phyloP scores from a whole-genome alignment of 2,329 filamentous ascomycete genomes.

The Berkeleyomyces rouxiae region DNA sequence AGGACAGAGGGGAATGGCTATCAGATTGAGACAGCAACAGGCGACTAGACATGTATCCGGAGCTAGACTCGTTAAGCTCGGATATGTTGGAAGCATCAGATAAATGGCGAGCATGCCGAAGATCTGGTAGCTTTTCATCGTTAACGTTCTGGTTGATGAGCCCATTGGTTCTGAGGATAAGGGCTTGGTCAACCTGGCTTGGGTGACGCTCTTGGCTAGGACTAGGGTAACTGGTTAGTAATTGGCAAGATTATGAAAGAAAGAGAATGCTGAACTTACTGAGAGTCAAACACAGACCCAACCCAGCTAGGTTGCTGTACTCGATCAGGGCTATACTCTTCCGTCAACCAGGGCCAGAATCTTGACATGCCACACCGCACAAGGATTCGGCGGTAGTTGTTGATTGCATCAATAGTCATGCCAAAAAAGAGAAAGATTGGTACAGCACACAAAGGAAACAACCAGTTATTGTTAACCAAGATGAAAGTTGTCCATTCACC shows the following conservation, averaged over 20 bases:
- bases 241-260: too few species aligned
- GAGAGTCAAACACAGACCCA: conserved; percentile 2
- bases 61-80: not conserved
- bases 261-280: not conserved
- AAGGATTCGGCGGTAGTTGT: conserved; percentile 28
- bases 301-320: conserved; percentile 6
- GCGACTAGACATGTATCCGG: not conserved
- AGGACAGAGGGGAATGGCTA: not conserved
- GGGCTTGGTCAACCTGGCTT: not conserved
- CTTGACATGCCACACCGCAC: conserved; percentile 27
- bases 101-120: not conserved
- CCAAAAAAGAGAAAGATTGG: conserved; percentile 39
- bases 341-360: conserved; percentile 26
- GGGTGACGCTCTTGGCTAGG: not conserved
- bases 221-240: not conserved
- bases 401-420: conserved; percentile 35
- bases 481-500: conserved; percentile 25
- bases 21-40: not conserved
- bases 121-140: not conserved
- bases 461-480: conserved; percentile 31
- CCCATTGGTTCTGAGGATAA: not conserved
- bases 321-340: conserved; percentile 25
- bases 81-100: not conserved
- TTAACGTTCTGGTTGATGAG: not conserved
- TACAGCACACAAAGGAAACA: conserved; percentile 30